Percentiles rank a stretch among this genome's conserved stretches.
phyloP scores from a whole-genome alignment of 768 basidiomycete genomes.

The Cantharellus cinnabarinus region DNA sequence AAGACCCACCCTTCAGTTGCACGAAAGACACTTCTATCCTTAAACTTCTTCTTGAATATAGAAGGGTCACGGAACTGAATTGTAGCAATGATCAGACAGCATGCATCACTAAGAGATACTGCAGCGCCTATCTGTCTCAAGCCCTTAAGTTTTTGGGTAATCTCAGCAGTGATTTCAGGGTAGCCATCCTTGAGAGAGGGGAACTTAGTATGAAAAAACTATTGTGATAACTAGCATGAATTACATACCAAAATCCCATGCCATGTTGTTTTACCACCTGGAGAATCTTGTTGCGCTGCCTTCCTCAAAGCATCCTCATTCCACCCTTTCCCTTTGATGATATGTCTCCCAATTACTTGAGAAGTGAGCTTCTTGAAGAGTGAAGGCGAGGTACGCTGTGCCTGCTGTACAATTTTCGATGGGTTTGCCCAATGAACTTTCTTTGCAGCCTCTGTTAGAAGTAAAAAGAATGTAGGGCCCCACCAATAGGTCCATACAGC shows the following conservation, averaged over 20 bases:
- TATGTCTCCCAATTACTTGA: not conserved
- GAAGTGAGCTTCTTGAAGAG: not conserved
- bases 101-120: too few relatives aligned
- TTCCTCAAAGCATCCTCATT: too few relatives aligned
- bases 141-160: slow-evolving; percentile 1
- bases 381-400: not conserved
- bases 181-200: not conserved
- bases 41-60: too few relatives aligned
- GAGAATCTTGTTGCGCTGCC: too few relatives aligned
- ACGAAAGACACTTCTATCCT: slow-evolving; percentile 9
- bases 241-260: too few relatives aligned
- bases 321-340: not conserved
- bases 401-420: not conserved
- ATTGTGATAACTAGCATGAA: not conserved
- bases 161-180: slow-evolving; percentile 11
- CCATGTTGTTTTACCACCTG: not conserved
- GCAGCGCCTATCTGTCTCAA: too few relatives aligned
- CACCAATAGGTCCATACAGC: too few relatives aligned
- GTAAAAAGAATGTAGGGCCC: too few relatives aligned
- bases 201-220: not conserved
- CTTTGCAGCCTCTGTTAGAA: not conserved
- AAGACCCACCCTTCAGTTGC: slow-evolving; percentile 15
- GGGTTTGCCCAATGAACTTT: not conserved
- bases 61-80: slow-evolving; percentile 12
- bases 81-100: slow-evolving; percentile 12